Base-by-base conservation (phyloP, 2,329 filamentous ascomycete species). In the Fusarium nygamai region DNA sequence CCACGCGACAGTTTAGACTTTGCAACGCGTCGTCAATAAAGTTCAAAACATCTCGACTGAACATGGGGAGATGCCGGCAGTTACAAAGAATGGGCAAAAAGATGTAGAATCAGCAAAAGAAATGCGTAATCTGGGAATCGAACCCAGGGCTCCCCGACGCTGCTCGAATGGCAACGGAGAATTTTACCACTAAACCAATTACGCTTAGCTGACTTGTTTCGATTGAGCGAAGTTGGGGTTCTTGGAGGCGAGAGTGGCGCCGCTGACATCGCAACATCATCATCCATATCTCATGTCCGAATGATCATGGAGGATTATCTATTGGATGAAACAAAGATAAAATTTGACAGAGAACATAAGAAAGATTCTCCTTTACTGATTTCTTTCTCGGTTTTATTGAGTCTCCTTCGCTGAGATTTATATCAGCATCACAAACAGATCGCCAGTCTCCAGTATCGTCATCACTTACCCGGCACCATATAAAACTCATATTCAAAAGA, bases 181-280 rank as follows among this genome's bases (percentile, higher is more conserved):
- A 56, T 56, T 56, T 56, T 56, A 56, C 51, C 51, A 56, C 51
- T 56, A 56, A 56, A 56, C 51, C 51, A 56, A 56, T 56, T 41
- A 56, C 51, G 51, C 51, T 56, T 41, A 56, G 16, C 24, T 54
- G 10, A 54, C 17, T 51, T 54, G 19, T 17, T 38, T 7, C 5
- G 13, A 27, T 10, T 0, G 0, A 0, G 3, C 3, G 13, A 17
- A 12, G 0, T 12, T 11, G 1, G 6, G 1, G n/a, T 2, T 9
- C 0, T 27, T 36, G 3, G 1, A 36, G 12, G 10, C 0, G 3
- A 5, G 8, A 5, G 2, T 22, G 5, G 10, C 2, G 2, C 36
- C 36, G 19, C 19, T 20, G 36, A 20, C 6, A 12, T 12, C 38
- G 19, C 19, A 39, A n/a, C 16, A 31, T 16, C 8, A n/a, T 9